These are phyloP conservation scores for Toxoplasma gondii DNA, from an alignment of 169 alveolate species.

Conservation along the genomic window DNA sequence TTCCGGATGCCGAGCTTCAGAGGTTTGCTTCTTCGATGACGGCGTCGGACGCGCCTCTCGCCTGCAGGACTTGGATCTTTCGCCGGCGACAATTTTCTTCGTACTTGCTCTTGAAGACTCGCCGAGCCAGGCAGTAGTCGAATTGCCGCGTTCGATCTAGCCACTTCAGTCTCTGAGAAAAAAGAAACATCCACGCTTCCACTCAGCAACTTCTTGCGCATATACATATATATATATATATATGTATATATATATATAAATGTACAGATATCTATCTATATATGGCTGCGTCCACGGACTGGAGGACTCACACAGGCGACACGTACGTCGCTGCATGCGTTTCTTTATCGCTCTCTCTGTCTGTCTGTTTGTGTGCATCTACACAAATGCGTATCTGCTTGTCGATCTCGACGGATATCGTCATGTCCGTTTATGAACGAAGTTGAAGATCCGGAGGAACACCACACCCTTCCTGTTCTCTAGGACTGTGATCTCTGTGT, in stretches of 20 bases:
- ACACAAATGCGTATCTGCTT: background rate
- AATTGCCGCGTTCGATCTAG: slow-evolving; percentile 50
- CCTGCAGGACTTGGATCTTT: background rate
- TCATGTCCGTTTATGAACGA: no score
- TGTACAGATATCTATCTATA: background rate
- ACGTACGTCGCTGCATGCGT: background rate
- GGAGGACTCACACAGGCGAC: background rate
- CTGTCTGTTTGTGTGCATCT: no score
- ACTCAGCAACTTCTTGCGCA: background rate
- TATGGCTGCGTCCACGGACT: background rate
- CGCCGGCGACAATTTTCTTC: slow-evolving; percentile 9
- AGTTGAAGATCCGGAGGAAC: no score
- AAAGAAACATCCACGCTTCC: background rate
- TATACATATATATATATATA: background rate
- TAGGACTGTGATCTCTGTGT: no score
- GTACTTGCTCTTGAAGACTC: slow-evolving; percentile 21
- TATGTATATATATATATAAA: background rate
- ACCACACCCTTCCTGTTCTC: no score
- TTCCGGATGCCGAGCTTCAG: background rate
- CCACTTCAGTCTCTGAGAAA: slow-evolving; percentile 45
- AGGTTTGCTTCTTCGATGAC: background rate
- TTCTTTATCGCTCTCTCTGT: no score
- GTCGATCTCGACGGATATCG: no score
- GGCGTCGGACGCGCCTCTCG: slow-evolving; percentile 16
- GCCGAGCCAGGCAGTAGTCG: slow-evolving; percentile 55